Evolutionary conservation across 2,329 filamentous ascomycete genomes (phyloP), one percentile per base, ranked within the genome.

Genomic region (Neofusicoccum parvum): DNA sequence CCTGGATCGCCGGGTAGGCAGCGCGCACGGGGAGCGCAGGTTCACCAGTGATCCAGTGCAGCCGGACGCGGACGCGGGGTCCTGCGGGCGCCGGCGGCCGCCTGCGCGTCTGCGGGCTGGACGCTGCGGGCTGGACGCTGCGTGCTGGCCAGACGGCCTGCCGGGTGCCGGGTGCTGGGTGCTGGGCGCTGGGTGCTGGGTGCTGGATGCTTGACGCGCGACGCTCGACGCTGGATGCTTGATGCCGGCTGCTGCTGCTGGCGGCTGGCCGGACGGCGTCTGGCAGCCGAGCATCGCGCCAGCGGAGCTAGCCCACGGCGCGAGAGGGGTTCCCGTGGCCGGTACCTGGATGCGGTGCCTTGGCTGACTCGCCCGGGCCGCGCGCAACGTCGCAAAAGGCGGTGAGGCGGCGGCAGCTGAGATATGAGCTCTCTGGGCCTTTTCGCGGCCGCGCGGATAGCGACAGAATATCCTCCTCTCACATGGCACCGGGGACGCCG

Each of bases 301-400:
- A 23, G 23, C 23, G 23, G 23, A 23, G 23, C 23, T 23, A 23
- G 23, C 39, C 10, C 15, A 12, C 49, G 32, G 50, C 34, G 50
- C 50, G 34, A 56, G 51, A 56, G 48, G 48, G 48, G 48, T 56
- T 46, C 23, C 54, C 54, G 54, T 50, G 54, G 15, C 39, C 54
- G 54, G 54, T 59, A 43, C 54, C 54, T 59, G 54, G 54, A 59
- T 59, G 54, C 34, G 20, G 53, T 43, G 53, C 37, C 53, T 15
- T 50, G 23, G 27, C 23, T 50, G 48, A 32, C 23, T 50, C 48
- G 48, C 23, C 27, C 48, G 7, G 46, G 9, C 46, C 48, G 48
- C 48, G 27, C 48, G 12, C 48, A 50, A 50, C 23, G 48, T 50
- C 54, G 15, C 39, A 43, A 59, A 34, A 43, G 54, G 54, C 54